A percentile compares a stretch with the other conserved stretches of the same genome.
Conservation (phyloP, 192 early-diverging fungal genomes). For the Oehlia diaphana region DNA sequence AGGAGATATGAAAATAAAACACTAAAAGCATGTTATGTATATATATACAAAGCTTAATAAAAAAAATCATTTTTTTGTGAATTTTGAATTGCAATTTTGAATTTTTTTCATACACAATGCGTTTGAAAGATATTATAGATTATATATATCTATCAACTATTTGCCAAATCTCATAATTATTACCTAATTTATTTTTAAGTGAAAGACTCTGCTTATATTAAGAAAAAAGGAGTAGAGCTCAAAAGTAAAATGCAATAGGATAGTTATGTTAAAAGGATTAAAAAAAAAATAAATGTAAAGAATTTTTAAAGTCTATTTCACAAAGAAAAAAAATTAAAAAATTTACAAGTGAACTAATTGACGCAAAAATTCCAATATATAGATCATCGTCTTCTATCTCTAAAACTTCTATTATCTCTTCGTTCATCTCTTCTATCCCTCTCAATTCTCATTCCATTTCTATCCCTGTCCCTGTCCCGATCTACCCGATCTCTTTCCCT, state of each 20-base stretch:
- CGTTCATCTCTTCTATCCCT: constrained; percentile 23
- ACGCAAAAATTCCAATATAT: neutral
- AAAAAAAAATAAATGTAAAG: neutral
- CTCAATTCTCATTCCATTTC: neutral
- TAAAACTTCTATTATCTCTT: constrained; percentile 16
- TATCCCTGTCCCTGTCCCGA: constrained; percentile 7
- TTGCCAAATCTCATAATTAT: too few species aligned
- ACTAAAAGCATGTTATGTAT: neutral
- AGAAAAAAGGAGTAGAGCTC: too few species aligned
- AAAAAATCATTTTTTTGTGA: too few species aligned
- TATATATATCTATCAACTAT: too few species aligned
- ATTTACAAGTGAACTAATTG: too few species aligned
- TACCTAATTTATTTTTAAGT: too few species aligned
- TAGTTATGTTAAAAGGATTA: neutral
- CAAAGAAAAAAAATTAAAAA: too few species aligned
- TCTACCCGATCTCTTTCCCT: constrained; percentile 11
- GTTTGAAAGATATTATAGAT: too few species aligned
- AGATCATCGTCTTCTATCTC: constrained; percentile 27
- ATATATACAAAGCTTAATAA: neutral
- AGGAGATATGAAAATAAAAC: neutral
- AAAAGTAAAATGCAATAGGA: too few species aligned
- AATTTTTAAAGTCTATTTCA: neutral
- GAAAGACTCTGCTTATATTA: too few species aligned
- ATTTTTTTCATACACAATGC: too few species aligned
- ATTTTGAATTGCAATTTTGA: too few species aligned